A percentile compares a stretch with the other conserved stretches of the same genome.
These are phyloP conservation scores for Neotropicomus parvogracilis DNA, from an alignment of 1,284 basidiomycete species.

Conservation along the genomic window DNA sequence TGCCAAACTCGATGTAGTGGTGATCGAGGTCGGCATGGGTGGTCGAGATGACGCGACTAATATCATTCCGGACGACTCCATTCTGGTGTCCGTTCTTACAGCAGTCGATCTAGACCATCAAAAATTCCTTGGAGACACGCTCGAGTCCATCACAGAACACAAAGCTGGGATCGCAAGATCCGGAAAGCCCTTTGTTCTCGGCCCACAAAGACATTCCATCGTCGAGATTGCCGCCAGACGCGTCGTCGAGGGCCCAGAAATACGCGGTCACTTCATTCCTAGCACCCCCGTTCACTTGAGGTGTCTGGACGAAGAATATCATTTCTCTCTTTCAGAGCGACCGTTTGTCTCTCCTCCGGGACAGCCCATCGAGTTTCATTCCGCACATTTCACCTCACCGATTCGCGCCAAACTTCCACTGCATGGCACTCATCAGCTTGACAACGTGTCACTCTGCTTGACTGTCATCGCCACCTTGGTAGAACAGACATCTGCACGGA, in stretches of 20 bases:
- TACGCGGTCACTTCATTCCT: conserved; percentile 42
- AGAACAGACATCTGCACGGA: conserved; percentile 36
- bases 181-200: conserved; percentile 73
- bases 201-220: conserved; percentile 57
- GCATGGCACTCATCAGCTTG: conserved; percentile 79
- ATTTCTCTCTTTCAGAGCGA: conserved; percentile 34
- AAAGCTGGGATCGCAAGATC: conserved; percentile 81
- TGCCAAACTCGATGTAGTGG: conserved; percentile 68
- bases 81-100: conserved; percentile 80
- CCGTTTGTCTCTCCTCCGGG: conserved; percentile 40
- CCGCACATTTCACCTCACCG: conserved; percentile 43
- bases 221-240: conserved; percentile 45
- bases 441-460: conserved; percentile 74
- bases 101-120: conserved; percentile 93
- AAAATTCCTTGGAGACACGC: conserved; percentile 77
- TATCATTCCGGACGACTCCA: conserved; percentile 64
- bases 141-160: conserved; percentile 74
- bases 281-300: conserved; percentile 27
- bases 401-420: conserved; percentile 51
- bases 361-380: conserved; percentile 41
- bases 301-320: conserved; percentile 30
- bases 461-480: conserved; percentile 64
- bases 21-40: conserved; percentile 95
- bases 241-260: conserved; percentile 35
- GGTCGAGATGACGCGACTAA: conserved; percentile 94